Conservation (phyloP, 2,329 filamentous ascomycete genomes). For the Mycosphaerelloides madeirae region DNA sequence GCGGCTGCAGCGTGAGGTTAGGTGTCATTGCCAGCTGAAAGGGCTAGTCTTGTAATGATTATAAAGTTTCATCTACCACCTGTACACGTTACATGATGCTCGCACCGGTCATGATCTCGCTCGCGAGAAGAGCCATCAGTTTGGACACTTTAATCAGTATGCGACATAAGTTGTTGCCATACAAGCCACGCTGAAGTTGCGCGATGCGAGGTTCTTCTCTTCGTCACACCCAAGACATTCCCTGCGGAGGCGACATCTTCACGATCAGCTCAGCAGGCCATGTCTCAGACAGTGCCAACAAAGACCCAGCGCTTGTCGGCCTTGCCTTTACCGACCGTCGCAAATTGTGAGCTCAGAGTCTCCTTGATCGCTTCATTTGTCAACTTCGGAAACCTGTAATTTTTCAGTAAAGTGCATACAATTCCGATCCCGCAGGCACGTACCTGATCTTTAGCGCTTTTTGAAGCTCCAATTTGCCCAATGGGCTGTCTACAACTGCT, state of each 20-base stretch:
- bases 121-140: too few relatives aligned
- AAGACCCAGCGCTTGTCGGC: constrained; percentile 60
- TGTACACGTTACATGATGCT: too few relatives aligned
- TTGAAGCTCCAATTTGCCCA: constrained; percentile 69
- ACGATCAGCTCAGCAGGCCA: not conserved
- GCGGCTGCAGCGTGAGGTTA: not conserved
- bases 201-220: too few relatives aligned
- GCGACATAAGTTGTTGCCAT: too few relatives aligned
- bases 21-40: too few relatives aligned
- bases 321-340: constrained; percentile 57
- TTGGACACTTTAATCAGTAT: too few relatives aligned
- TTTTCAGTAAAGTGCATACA: constrained; percentile 9
- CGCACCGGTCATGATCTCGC: too few relatives aligned
- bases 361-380: constrained; percentile 66
- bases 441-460: constrained; percentile 69
- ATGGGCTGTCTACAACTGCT: constrained; percentile 63
- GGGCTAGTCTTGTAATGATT: too few relatives aligned
- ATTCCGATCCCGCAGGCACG: constrained; percentile 15
- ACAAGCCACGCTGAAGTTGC: too few relatives aligned
- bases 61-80: too few relatives aligned
- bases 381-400: constrained; percentile 59
- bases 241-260: too few relatives aligned
- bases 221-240: too few relatives aligned
- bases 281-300: constrained; percentile 19
- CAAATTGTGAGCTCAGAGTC: constrained; percentile 63